Percentiles rank a stretch among this genome's conserved stretches.
Evolutionary conservation across 2,329 filamentous ascomycete genomes (phyloP).

Genomic region (Aspergillus udagawae): DNA sequence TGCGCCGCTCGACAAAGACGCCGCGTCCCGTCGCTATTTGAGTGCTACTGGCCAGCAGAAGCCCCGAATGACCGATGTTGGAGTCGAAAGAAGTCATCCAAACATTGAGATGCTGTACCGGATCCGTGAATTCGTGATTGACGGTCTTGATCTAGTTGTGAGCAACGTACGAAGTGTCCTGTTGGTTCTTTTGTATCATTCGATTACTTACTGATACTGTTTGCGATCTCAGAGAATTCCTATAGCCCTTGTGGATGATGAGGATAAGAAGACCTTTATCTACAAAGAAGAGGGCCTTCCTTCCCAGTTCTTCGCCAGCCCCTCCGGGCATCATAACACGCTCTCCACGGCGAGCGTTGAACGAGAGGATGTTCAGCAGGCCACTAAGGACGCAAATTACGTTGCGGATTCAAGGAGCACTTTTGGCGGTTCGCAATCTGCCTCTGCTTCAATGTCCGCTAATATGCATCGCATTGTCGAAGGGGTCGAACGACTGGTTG

Average conservation of each 20-base stretch:
- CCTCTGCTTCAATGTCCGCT: constrained; percentile 41
- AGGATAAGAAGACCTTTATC: constrained; percentile 45
- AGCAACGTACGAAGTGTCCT: constrained; percentile 35
- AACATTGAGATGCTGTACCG: constrained; percentile 66
- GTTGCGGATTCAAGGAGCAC: constrained; percentile 27
- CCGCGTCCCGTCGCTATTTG: constrained; percentile 51
- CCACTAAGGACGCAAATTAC: constrained; percentile 21
- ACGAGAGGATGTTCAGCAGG: constrained; percentile 34
- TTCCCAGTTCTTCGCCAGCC: constrained; percentile 47
- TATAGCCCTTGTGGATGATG: constrained; percentile 44
- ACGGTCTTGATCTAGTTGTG: constrained; percentile 56
- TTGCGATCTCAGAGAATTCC: constrained; percentile 41
- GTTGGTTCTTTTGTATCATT: constrained; percentile 1
- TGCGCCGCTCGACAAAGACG: constrained; percentile 52
- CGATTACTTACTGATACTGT: constrained; percentile 14
- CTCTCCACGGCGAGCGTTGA: constrained; percentile 41
- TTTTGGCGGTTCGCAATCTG: constrained; percentile 45
- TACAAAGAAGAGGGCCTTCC: constrained; percentile 52
- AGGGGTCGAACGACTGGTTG: constrained; percentile 36
- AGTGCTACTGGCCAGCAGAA: constrained; percentile 45
- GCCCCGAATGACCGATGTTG: constrained; percentile 48
- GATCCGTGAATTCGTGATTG: constrained; percentile 59
- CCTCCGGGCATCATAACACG: constrained; percentile 37
- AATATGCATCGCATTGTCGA: constrained; percentile 40
- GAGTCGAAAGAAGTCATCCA: constrained; percentile 51